phyloP scores from a whole-genome alignment of 2,329 filamentous ascomycete species.

The Ceratocystis ficicola region DNA sequence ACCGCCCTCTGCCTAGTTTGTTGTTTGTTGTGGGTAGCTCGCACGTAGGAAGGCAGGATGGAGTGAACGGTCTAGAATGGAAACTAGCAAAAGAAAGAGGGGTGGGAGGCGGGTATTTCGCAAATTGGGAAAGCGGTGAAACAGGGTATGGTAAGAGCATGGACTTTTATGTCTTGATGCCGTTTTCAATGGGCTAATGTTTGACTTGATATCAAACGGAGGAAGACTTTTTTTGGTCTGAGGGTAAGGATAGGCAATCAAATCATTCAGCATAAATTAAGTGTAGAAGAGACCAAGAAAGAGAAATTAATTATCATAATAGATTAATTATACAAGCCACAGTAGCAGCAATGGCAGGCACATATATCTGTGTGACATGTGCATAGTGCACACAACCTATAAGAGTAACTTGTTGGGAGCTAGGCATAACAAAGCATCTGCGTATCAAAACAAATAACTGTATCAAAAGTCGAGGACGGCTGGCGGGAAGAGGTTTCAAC shows the following conservation, averaged over 20 bases:
- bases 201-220: not conserved
- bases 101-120: conserved; percentile 8
- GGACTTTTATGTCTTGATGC: not conserved
- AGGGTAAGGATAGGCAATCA: not conserved
- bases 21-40: conserved; percentile 4
- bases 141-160: not conserved
- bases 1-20: not conserved
- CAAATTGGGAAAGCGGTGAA: conserved; percentile 19
- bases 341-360: too few species aligned
- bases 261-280: too few species aligned
- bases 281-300: too few species aligned
- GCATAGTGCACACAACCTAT: not conserved
- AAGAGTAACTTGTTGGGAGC: too few species aligned
- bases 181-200: not conserved
- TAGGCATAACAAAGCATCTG: too few species aligned
- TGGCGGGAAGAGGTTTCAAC: not conserved
- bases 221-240: not conserved
- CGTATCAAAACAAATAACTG: not conserved
- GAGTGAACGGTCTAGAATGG: conserved; percentile 14
- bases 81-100: conserved; percentile 16
- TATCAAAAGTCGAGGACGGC: not conserved
- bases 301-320: too few species aligned
- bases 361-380: not conserved
- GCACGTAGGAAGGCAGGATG: not conserved
- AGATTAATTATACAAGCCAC: too few species aligned